Evolutionary conservation across 345 rosid species (phyloP).

Genomic region (Moricandia moricandioides): DNA sequence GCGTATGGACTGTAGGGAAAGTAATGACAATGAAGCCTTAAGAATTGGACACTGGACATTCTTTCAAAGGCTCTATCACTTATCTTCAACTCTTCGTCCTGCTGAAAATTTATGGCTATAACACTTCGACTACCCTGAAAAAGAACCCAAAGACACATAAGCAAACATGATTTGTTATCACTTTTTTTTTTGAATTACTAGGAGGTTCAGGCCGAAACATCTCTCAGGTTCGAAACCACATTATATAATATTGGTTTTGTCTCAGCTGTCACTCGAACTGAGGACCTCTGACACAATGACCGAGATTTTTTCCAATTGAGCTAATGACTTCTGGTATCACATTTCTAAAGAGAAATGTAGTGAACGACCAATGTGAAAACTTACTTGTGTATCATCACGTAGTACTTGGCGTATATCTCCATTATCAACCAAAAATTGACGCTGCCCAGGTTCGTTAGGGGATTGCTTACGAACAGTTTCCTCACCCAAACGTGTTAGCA

Average conservation of each 20-base stretch:
- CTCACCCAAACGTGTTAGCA: background rate
- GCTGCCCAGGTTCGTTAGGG: slow-evolving; percentile 1
- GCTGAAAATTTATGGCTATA: slow-evolving; percentile 2
- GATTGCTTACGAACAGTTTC: slow-evolving; percentile 29
- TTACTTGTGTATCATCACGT: slow-evolving; percentile 6
- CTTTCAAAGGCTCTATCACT: too few species aligned
- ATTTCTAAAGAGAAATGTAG: background rate
- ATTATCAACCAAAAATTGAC: slow-evolving; percentile 27
- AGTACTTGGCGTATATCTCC: slow-evolving; percentile 6
- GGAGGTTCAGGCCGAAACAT: too few species aligned
- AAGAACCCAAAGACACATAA: background rate
- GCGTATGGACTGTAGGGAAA: background rate
- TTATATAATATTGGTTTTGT: too few species aligned
- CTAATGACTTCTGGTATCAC: too few species aligned
- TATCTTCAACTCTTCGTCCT: too few species aligned
- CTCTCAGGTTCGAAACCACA: too few species aligned
- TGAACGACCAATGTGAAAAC: background rate
- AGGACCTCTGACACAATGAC: too few species aligned
- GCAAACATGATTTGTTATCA: background rate
- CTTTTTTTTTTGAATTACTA: background rate
- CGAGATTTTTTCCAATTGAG: too few species aligned
- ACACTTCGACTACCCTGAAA: slow-evolving; percentile 23
- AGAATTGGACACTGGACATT: too few species aligned
- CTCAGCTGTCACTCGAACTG: too few species aligned
- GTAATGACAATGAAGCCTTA: too few species aligned